phyloP scores from a whole-genome alignment of 2,329 filamentous ascomycete species.

The Aspergillus sp. region DNA sequence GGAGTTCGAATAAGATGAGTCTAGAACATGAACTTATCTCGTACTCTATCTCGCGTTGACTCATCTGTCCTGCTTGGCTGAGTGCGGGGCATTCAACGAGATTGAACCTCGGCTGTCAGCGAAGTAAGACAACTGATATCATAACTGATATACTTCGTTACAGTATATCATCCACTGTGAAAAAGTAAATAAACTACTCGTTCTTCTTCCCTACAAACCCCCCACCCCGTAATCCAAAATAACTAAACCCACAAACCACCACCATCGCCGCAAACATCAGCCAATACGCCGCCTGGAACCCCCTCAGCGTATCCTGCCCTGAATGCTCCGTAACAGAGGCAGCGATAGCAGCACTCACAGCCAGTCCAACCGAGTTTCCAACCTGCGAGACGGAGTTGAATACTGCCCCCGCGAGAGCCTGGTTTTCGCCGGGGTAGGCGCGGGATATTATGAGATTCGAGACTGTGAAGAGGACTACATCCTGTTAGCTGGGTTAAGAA shows the following conservation, averaged over 20 bases:
- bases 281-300: constrained; percentile 9
- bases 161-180: too few relatives aligned
- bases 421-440: constrained; percentile 54
- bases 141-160: too few relatives aligned
- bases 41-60: too few relatives aligned
- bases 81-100: too few relatives aligned
- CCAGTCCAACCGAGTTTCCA: constrained; percentile 54
- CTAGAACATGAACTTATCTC: background rate
- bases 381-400: constrained; percentile 60
- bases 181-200: background rate
- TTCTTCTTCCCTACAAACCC: constrained; percentile 8
- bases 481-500: too few relatives aligned
- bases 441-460: constrained; percentile 55
- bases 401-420: constrained; percentile 59
- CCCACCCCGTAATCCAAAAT: background rate
- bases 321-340: constrained; percentile 41
- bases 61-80: background rate
- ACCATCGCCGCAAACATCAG: constrained; percentile 10
- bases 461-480: constrained; percentile 52
- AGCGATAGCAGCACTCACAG: constrained; percentile 49
- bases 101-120: background rate
- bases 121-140: background rate
- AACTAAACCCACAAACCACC: constrained; percentile 8
- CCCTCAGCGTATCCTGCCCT: background rate
- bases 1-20: background rate